Evolutionary conservation across 179 eudicot species (phyloP), one percentile per base, ranked within the genome.

Genomic region (Spergularia azorica): DNA sequence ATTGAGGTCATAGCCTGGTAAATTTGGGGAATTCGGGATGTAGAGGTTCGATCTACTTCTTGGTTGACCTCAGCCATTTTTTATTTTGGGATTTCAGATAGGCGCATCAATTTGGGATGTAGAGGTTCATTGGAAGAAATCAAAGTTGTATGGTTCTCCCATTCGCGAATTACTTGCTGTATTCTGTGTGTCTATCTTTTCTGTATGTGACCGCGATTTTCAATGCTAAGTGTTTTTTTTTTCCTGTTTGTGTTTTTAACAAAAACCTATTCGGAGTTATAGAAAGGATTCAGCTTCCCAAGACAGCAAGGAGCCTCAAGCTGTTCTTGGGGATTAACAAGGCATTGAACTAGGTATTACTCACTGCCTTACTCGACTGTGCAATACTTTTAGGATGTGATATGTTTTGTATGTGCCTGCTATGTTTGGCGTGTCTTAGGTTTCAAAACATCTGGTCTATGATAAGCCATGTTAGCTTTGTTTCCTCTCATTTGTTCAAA

Each of bases 211-310:
- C 16, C 20, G 8, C 11, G 52, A 18, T 48, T 61, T 57, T 59
- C 11, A 10, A 38, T 36, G 43, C 46, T 71, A 51, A 58, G 38
- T 6, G 10, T 21, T 21, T 52, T 6, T 11, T 43, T 14, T 38
- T 54, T 16, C 26, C 39, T 81, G 67, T 61, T 38, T 75, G 11
- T 79, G 67, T 63, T 63, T 68, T 18, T 36, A 17, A 57, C 88
- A 95, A 97, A 95, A 93, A 95, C 97, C 98, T 52, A 78, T 82
- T 61, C 94, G 90, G 66, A 95, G 97, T 80, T 95, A 95, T 82
- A 90, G 91, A 83, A 93, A 93, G 76, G 98, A 95, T 76, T 50
- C 91, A 71, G 90, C 93, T 57, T 83, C 88, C 57, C 82, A 83
- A 70, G 90, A 89, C 72, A 84, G 86, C 74, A 89, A 87, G 83